Conservation (phyloP, 1,284 basidiomycete species). For the Naganishia sp. region DNA sequence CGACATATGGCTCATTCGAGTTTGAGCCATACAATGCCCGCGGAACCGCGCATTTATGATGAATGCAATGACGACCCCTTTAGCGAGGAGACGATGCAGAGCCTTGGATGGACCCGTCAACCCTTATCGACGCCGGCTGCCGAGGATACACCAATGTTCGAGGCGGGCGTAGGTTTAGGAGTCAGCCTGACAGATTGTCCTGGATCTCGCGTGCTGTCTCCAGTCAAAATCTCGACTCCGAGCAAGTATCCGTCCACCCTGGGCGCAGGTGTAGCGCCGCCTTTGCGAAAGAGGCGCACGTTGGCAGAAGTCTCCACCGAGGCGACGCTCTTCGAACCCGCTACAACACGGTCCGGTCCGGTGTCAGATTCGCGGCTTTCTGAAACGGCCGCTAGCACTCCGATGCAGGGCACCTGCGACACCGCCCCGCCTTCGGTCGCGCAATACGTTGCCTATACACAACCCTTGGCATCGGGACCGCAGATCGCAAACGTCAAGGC, state of each 20-base stretch:
- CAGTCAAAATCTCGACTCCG: constrained; percentile 19
- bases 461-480: neutral
- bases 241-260: constrained; percentile 26
- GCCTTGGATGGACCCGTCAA: constrained; percentile 17
- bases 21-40: neutral
- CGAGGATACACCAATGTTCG: constrained; percentile 17
- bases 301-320: neutral
- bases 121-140: constrained; percentile 14
- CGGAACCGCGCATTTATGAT: constrained; percentile 17
- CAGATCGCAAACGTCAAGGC: constrained; percentile 16
- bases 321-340: neutral
- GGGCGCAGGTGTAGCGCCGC: constrained; percentile 5
- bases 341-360: neutral
- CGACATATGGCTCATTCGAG: constrained; percentile 10
- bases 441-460: neutral
- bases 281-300: constrained; percentile 1
- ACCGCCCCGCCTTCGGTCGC: neutral
- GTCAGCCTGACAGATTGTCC: neutral
- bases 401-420: neutral
- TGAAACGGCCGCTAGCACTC: constrained; percentile 1
- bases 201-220: constrained; percentile 3
- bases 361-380: neutral
- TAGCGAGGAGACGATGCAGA: constrained; percentile 22
- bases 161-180: constrained; percentile 7
- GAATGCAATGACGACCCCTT: constrained; percentile 22